Evolutionary conservation across 306 rosid species (phyloP).

Genomic region (Crotalaria pallida): DNA sequence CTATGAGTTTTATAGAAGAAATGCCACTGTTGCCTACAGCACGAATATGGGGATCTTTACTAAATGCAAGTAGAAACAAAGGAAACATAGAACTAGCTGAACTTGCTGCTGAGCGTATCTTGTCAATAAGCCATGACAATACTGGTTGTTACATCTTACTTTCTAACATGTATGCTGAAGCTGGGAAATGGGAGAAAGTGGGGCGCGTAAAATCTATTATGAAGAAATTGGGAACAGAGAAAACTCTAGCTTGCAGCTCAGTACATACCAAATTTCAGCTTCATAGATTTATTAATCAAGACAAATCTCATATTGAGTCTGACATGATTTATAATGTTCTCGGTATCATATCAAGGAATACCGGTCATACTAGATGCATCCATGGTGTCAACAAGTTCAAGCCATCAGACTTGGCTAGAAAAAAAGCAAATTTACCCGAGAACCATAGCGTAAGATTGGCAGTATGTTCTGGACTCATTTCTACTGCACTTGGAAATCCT

Average conservation of each 20-base stretch:
- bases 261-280: constrained; percentile 29
- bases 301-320: constrained; percentile 37
- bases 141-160: constrained; percentile 49
- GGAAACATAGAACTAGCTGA: constrained; percentile 47
- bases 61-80: constrained; percentile 46
- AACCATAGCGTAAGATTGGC: constrained; percentile 58
- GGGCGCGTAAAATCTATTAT: constrained; percentile 33
- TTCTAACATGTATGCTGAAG: constrained; percentile 56
- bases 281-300: constrained; percentile 34
- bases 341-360: constrained; percentile 28
- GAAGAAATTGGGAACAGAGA: constrained; percentile 34
- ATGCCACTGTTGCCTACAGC: constrained; percentile 47
- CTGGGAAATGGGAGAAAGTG: constrained; percentile 46
- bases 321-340: constrained; percentile 35
- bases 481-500: constrained; percentile 42
- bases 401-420: constrained; percentile 30
- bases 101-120: constrained; percentile 37
- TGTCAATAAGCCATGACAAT: constrained; percentile 37
- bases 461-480: constrained; percentile 49
- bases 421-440: constrained; percentile 25
- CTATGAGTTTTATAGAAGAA: constrained; percentile 43
- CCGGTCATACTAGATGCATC: constrained; percentile 19
- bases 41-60: constrained; percentile 57
- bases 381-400: constrained; percentile 33
- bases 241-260: constrained; percentile 35